phyloP scores from a whole-genome alignment of 352 stramenopile species.

The Globisporangium iwayamae region DNA sequence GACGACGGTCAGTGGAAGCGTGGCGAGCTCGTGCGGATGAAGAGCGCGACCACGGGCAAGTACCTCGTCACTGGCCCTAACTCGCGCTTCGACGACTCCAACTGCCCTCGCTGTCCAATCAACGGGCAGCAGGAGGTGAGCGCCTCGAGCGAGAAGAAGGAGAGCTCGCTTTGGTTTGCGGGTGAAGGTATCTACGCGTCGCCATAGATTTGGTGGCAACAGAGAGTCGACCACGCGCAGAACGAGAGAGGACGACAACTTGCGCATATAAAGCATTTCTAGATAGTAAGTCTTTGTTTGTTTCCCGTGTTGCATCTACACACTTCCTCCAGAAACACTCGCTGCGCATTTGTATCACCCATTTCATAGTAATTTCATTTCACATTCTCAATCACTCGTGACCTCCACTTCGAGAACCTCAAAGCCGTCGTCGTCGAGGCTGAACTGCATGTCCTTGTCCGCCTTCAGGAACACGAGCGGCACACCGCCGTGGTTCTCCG shows the following conservation, averaged over 20 bases:
- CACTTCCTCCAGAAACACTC: neutral
- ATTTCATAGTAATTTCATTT: neutral
- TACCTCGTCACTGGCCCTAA: slow-evolving; percentile 47
- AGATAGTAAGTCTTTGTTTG: slow-evolving; percentile 5
- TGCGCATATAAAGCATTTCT: neutral
- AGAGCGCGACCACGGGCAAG: slow-evolving; percentile 46
- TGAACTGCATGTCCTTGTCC: slow-evolving; percentile 70
- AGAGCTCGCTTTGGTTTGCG: slow-evolving; percentile 71
- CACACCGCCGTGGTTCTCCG: slow-evolving; percentile 69
- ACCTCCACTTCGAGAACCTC: slow-evolving; percentile 52
- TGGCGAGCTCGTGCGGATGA: slow-evolving; percentile 65
- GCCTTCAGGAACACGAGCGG: slow-evolving; percentile 64
- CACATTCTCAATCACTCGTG: neutral
- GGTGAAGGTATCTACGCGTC: slow-evolving; percentile 82
- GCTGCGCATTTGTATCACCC: neutral
- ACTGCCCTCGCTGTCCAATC: slow-evolving; percentile 80
- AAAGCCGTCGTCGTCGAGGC: slow-evolving; percentile 79
- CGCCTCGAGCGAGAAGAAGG: slow-evolving; percentile 37
- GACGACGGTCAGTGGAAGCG: slow-evolving; percentile 77
- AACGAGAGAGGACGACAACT: neutral
- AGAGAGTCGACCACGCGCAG: neutral
- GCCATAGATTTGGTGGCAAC: slow-evolving; percentile 24
- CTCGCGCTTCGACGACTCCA: slow-evolving; percentile 70
- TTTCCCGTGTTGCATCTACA: neutral
- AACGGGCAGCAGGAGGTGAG: slow-evolving; percentile 86